Conservation (phyloP, 2,329 filamentous ascomycete species). For the Verticillium isaacii region DNA sequence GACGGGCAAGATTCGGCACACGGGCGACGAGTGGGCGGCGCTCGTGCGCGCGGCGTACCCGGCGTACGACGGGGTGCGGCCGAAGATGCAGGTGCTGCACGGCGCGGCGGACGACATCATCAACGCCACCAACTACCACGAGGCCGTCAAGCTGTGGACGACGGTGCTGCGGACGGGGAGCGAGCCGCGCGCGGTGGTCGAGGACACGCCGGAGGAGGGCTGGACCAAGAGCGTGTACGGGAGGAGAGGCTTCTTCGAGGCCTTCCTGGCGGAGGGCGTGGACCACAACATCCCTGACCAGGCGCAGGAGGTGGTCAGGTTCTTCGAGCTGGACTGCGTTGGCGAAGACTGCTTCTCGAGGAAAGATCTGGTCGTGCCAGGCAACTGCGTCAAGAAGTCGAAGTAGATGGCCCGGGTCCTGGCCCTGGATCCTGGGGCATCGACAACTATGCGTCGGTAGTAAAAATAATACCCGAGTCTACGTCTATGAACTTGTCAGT, state of each 20-base stretch:
- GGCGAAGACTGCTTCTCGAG: slow-evolving; percentile 13
- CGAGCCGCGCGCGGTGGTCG: slow-evolving; percentile 5
- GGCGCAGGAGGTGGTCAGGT: slow-evolving; percentile 12
- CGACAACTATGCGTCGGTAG: no score
- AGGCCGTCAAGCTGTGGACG: slow-evolving; percentile 51
- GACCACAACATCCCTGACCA: slow-evolving; percentile 13
- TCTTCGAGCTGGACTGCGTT: slow-evolving; percentile 14
- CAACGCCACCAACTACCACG: slow-evolving; percentile 45
- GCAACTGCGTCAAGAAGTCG: not conserved
- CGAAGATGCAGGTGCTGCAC: slow-evolving; percentile 55
- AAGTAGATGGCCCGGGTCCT: not conserved
- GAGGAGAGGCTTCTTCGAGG: slow-evolving; percentile 9
- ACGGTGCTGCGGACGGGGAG: slow-evolving; percentile 20
- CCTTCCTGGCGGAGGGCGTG: slow-evolving; percentile 10
- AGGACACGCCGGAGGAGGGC: slow-evolving; percentile 4
- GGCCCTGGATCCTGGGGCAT: not conserved
- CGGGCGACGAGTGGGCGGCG: slow-evolving; percentile 25
- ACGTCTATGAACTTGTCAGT: not conserved
- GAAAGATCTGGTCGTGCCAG: slow-evolving; percentile 2
- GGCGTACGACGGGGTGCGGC: slow-evolving; percentile 43
- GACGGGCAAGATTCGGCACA: slow-evolving; percentile 36
- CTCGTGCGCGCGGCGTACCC: slow-evolving; percentile 39
- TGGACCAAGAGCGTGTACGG: slow-evolving; percentile 16
- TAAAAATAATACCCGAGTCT: not conserved
- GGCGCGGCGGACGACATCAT: slow-evolving; percentile 47